Percentiles rank a stretch among this genome's conserved stretches.
These are phyloP conservation scores for Pelargonium myrrhifolium DNA, from an alignment of 441 rosid genomes.

Conservation along the genomic window DNA sequence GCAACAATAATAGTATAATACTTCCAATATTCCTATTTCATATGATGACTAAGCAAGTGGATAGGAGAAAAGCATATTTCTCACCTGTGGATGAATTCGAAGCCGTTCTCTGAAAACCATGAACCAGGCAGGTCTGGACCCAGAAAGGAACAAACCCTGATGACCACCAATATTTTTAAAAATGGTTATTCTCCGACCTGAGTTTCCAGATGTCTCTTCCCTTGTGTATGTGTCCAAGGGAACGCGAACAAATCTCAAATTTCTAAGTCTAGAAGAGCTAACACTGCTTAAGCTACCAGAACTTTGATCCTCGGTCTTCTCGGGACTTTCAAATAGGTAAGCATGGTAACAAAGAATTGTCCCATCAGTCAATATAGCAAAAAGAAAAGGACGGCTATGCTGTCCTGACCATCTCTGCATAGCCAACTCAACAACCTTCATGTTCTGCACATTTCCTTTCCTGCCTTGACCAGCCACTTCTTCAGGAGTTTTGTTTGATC, in stretches of 20 bases:
- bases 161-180: slow-evolving; percentile 80
- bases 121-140: slow-evolving; percentile 94
- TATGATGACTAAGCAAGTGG: neutral
- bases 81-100: slow-evolving; percentile 94
- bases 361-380: slow-evolving; percentile 90
- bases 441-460: slow-evolving; percentile 50
- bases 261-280: slow-evolving; percentile 73
- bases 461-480: slow-evolving; percentile 47
- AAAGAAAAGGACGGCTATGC: slow-evolving; percentile 82
- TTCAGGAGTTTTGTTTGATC: slow-evolving; percentile 37
- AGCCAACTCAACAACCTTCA: slow-evolving; percentile 79
- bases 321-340: slow-evolving; percentile 72
- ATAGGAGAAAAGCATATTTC: slow-evolving; percentile 17
- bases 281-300: slow-evolving; percentile 35
- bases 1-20: neutral
- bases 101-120: slow-evolving; percentile 90
- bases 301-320: slow-evolving; percentile 47
- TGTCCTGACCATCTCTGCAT: slow-evolving; percentile 93
- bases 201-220: slow-evolving; percentile 61
- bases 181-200: slow-evolving; percentile 63
- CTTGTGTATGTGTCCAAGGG: slow-evolving; percentile 71
- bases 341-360: slow-evolving; percentile 94
- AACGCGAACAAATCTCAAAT: slow-evolving; percentile 65
- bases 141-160: slow-evolving; percentile 92
- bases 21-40: neutral